A percentile compares a stretch with the other conserved stretches of the same genome.
These are phyloP conservation scores for Arthrinium phaeospermum DNA, from an alignment of 2,329 filamentous ascomycete genomes.

Conservation along the genomic window DNA sequence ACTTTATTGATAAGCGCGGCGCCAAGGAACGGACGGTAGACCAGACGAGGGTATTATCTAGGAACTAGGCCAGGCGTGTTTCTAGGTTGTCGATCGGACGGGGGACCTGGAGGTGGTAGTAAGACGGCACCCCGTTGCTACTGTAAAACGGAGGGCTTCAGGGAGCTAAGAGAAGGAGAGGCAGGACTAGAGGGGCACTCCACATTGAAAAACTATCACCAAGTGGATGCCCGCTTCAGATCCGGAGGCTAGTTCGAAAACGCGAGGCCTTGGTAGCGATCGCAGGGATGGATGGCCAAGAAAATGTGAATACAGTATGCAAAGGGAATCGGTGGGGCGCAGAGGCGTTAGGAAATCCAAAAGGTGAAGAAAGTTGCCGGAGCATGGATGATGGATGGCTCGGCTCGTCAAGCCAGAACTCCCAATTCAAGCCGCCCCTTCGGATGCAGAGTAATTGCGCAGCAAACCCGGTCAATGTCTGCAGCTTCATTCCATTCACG, in stretches of 20 bases:
- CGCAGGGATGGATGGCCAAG: conserved; percentile 2
- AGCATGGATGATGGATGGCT: background rate
- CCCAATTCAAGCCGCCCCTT: background rate
- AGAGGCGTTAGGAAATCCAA: background rate
- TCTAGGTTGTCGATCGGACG: conserved; percentile 8
- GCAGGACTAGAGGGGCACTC: background rate
- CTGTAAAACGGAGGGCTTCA: background rate
- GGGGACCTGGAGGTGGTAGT: background rate
- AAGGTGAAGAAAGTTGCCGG: background rate
- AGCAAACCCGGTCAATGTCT: background rate
- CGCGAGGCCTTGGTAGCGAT: background rate
- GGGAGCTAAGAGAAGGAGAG: background rate
- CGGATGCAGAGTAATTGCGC: background rate
- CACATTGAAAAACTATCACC: conserved; percentile 13
- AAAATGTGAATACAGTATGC: background rate
- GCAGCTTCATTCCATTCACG: background rate
- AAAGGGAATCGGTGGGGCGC: background rate
- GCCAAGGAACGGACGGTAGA: conserved; percentile 5
- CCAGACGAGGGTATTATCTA: background rate
- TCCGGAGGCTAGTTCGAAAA: background rate
- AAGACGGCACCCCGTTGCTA: conserved; percentile 5
- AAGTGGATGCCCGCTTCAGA: conserved; percentile 8
- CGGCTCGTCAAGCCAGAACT: background rate
- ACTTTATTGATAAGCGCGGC: conserved; percentile 1
- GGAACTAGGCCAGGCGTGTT: background rate